These are phyloP conservation scores for Stemphylium beticola DNA, from an alignment of 2,329 filamentous ascomycete genomes.

Conservation along the genomic window DNA sequence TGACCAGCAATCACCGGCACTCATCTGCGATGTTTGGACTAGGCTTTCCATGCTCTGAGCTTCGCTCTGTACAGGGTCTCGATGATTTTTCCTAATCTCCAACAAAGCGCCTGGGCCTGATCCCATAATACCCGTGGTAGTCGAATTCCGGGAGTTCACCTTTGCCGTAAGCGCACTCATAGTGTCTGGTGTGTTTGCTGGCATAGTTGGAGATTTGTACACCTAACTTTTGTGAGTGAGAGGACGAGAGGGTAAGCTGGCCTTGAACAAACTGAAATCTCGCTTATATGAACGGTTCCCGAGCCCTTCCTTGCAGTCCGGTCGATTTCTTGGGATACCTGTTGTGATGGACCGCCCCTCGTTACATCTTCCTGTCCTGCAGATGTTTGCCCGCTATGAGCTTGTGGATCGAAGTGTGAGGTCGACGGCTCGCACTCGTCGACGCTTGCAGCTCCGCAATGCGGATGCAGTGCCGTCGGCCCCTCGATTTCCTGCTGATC, in stretches of 20 bases:
- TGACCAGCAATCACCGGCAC: not conserved
- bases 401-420: not conserved
- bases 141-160: not conserved
- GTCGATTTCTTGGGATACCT: not conserved
- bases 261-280: slow-evolving; percentile 16
- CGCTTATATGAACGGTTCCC: not conserved
- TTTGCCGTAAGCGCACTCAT: not conserved
- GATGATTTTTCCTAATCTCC: not conserved
- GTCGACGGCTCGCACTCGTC: too few species aligned
- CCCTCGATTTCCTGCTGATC: too few species aligned
- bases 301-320: not conserved
- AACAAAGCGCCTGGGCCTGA: not conserved
- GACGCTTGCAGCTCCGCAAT: too few species aligned
- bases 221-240: slow-evolving; percentile 13
- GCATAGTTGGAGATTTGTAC: not conserved
- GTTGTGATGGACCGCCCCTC: not conserved
- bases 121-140: not conserved
- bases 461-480: too few species aligned
- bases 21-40: not conserved
- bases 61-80: not conserved
- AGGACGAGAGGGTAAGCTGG: not conserved
- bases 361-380: not conserved
- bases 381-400: not conserved
- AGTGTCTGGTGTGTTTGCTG: not conserved
- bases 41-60: not conserved